A percentile compares a stretch with the other conserved stretches of the same genome.
Evolutionary conservation across 805 yeast species (phyloP).

Genomic region (Ogataea trehaloabstinens): DNA sequence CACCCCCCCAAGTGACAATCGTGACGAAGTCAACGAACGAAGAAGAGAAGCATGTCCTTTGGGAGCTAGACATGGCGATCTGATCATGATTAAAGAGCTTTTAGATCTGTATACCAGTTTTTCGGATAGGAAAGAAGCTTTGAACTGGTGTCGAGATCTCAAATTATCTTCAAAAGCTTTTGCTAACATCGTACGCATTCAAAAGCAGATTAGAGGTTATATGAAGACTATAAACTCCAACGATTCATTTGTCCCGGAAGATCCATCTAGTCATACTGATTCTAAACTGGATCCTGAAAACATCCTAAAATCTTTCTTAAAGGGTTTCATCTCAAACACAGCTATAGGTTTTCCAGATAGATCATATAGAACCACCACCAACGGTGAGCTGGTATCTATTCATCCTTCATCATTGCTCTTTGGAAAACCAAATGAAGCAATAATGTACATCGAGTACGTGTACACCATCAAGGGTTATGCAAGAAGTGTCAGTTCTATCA

Average conservation of each 20-base stretch:
- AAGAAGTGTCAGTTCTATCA: conserved; percentile 78
- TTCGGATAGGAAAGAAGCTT: conserved; percentile 51
- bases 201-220: conserved; percentile 72
- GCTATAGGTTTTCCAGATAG: conserved; percentile 96
- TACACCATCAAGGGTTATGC: conserved; percentile 93
- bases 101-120: conserved; percentile 53
- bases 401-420: conserved; percentile 90
- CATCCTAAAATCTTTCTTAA: conserved; percentile 74
- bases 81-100: conserved; percentile 77
- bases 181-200: conserved; percentile 69
- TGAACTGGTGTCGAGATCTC: conserved; percentile 80
- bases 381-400: conserved; percentile 81
- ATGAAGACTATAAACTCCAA: conserved; percentile 45
- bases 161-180: conserved; percentile 78
- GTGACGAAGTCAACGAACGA: conserved; percentile 82
- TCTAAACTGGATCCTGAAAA: conserved; percentile 45
- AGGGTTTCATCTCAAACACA: conserved; percentile 82
- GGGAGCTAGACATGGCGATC: conserved; percentile 79
- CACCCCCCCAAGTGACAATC: conserved; percentile 72
- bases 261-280: neutral
- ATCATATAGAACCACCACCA: conserved; percentile 79
- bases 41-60: conserved; percentile 67
- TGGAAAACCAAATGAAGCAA: conserved; percentile 78
- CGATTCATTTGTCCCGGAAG: conserved; percentile 20
- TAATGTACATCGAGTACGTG: conserved; percentile 93